A percentile compares a stretch with the other conserved stretches of the same genome.
Evolutionary conservation across 108 stramenopile genomes (phyloP).

Genomic region (Cyclotella choctawhatcheeana): DNA sequence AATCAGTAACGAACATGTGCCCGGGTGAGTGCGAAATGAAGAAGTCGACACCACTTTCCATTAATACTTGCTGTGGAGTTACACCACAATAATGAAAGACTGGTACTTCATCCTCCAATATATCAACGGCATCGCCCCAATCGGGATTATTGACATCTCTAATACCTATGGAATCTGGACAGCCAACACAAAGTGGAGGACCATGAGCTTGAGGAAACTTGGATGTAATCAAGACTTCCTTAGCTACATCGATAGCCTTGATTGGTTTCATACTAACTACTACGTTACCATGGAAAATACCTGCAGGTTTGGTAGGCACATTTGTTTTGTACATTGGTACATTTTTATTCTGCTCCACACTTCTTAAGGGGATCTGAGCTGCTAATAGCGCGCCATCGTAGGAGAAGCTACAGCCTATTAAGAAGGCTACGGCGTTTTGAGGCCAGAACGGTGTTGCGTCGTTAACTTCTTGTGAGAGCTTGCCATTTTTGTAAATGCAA

Average conservation of each 20-base stretch:
- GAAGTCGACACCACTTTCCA: slow-evolving; percentile 68
- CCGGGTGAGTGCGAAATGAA: slow-evolving; percentile 91
- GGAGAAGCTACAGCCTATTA: slow-evolving; percentile 88
- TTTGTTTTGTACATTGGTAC: slow-evolving; percentile 92
- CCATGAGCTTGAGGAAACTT: slow-evolving; percentile 89
- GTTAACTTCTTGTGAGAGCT: slow-evolving; percentile 59
- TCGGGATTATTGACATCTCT: slow-evolving; percentile 72
- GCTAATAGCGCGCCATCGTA: slow-evolving; percentile 81
- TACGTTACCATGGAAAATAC: slow-evolving; percentile 70
- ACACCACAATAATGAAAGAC: slow-evolving; percentile 96
- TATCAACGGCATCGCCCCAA: slow-evolving; percentile 78
- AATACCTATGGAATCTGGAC: slow-evolving; percentile 77
- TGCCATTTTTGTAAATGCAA: slow-evolving; percentile 77
- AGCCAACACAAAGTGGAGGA: slow-evolving; percentile 83
- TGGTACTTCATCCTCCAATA: slow-evolving; percentile 77
- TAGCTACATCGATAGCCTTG: slow-evolving; percentile 64
- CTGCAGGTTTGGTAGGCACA: slow-evolving; percentile 68
- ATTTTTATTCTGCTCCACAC: slow-evolving; percentile 76
- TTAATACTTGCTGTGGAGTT: slow-evolving; percentile 86
- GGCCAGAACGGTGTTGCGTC: slow-evolving; percentile 79
- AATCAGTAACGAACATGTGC: slow-evolving; percentile 92
- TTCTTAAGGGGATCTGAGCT: slow-evolving; percentile 75
- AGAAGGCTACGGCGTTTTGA: slow-evolving; percentile 76
- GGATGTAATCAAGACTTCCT: slow-evolving; percentile 74
- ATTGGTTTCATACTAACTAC: slow-evolving; percentile 94